Base-by-base conservation (phyloP, 108 stramenopile species). In the Cylindrotheca closterium region DNA sequence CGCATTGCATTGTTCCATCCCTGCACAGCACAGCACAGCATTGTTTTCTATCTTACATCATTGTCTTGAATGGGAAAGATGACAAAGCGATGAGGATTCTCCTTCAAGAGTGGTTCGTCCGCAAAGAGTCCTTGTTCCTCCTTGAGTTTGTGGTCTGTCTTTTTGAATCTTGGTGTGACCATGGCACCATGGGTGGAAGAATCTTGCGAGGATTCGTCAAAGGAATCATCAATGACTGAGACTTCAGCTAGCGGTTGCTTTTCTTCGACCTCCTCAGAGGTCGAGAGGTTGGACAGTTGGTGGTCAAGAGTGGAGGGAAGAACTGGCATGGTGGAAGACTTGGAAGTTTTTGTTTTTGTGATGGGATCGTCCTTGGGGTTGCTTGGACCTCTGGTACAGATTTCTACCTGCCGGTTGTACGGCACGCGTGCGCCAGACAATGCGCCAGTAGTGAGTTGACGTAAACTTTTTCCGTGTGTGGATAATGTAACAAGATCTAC, bases 21-120 rank as follows among this genome's bases (percentile, higher is more conserved):
- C n/a, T n/a, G n/a, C n/a, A n/a, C n/a, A n/a, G n/a, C n/a, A n/a
- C n/a, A n/a, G n/a, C n/a, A n/a, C n/a, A n/a, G n/a, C n/a, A n/a
- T n/a, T n/a, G n/a, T n/a, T n/a, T n/a, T n/a, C n/a, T n/a, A n/a
- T 87, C 93, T 77, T 71, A 96, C 95, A 3, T 98, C 97, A 29
- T 81, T 73, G 76, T 99, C 96, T 79, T 98, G 77, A 80, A 99
- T 99, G 12, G 99, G 99, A 76, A 99, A 99, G 31, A 99, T 74
- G 28, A 99, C 98, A 75, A 99, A 99, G 29, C 99, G 87, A 29
- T 79, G 78, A 1, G 94, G 94, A 59, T 95, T 95, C 66, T 87
- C 90, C 70, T 65, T 75, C 47, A 95, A 57, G 1, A 95, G 74
- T 30, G 94, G 94, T 63, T 85, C 84, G 2, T 68, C 69, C 17